Evolutionary conservation across 2,329 filamentous ascomycete genomes (phyloP).

Genomic region (Fusarium phyllophilum): DNA sequence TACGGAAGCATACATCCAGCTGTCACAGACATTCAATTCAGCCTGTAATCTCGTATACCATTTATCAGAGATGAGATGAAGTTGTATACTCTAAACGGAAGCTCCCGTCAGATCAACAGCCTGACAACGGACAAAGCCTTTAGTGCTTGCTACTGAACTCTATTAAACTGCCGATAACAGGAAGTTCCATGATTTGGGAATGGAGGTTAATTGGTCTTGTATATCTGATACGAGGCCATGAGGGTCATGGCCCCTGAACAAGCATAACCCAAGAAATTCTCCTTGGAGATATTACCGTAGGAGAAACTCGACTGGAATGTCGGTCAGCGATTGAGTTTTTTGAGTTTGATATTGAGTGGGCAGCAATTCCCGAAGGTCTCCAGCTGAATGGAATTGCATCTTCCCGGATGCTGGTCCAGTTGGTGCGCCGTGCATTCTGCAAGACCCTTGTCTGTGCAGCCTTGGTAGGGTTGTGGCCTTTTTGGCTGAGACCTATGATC

Average conservation of each 20-base stretch:
- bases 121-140: constrained; percentile 8
- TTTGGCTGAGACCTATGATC: constrained; percentile 1
- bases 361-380: constrained; percentile 14
- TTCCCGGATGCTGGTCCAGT: constrained; percentile 15
- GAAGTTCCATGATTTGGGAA: not conserved
- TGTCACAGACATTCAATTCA: not conserved
- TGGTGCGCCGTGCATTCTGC: constrained; percentile 28
- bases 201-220: constrained; percentile 10
- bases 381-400: constrained; percentile 12
- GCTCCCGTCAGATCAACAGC: constrained; percentile 26
- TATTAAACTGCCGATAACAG: constrained; percentile 21
- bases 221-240: constrained; percentile 6
- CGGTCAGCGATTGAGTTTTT: constrained; percentile 23
- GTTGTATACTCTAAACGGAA: constrained; percentile 15
- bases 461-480: not conserved
- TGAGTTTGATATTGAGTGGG: constrained; percentile 27
- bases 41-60: not conserved
- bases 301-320: constrained; percentile 15
- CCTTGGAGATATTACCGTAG: not conserved
- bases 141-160: constrained; percentile 28
- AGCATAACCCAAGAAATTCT: not conserved
- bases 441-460: not conserved
- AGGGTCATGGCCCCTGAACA: constrained; percentile 17
- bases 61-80: not conserved
- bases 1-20: not conserved